Conservation (phyloP, 306 rosid species). For the Pueraria montana region DNA sequence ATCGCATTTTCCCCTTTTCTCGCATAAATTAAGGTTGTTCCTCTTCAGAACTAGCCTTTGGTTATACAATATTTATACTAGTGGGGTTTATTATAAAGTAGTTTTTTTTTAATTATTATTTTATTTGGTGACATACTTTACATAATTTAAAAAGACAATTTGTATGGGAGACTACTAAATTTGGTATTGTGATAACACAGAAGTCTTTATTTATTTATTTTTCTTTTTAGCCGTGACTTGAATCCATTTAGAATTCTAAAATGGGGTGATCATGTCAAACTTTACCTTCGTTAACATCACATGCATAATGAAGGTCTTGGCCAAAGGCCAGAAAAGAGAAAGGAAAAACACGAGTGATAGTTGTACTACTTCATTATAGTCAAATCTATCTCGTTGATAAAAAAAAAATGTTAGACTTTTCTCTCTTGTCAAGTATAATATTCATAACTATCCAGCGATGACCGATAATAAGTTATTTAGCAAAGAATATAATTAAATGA, state of each 20-base stretch:
- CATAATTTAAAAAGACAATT: neutral
- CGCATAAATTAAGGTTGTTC: constrained; percentile 11
- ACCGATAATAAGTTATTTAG: neutral
- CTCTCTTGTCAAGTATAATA: neutral
- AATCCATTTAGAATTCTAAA: constrained; percentile 34
- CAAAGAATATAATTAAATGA: neutral
- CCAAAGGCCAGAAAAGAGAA: neutral
- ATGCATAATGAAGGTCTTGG: constrained; percentile 32
- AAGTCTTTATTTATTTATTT: neutral
- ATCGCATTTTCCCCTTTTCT: neutral
- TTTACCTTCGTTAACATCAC: constrained; percentile 19
- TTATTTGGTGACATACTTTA: neutral
- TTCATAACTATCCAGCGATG: neutral
- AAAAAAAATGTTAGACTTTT: neutral
- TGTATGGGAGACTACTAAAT: neutral
- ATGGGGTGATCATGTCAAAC: constrained; percentile 47
- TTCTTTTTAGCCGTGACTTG: constrained; percentile 19
- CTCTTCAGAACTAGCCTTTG: constrained; percentile 18
- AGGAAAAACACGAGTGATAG: neutral
- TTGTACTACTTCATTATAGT: neutral
- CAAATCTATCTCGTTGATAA: neutral
- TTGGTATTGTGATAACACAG: neutral
- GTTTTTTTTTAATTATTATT: neutral
- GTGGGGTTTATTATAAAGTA: neutral
- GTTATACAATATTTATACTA: neutral